A percentile compares a stretch with the other conserved stretches of the same genome.
Evolutionary conservation across 257 asterid species (phyloP).

Genomic region (Solanum raphanifolium): DNA sequence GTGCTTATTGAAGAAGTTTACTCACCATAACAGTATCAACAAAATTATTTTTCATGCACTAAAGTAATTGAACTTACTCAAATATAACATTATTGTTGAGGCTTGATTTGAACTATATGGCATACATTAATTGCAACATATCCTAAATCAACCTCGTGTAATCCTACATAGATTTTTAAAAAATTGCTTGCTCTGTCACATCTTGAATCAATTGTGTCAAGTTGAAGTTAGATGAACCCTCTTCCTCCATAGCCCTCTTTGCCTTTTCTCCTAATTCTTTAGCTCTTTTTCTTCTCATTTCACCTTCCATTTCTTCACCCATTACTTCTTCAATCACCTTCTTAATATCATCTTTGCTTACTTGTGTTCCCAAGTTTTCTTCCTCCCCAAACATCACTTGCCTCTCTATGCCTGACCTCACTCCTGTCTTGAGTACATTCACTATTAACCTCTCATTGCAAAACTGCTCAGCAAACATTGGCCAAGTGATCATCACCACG

Average conservation of each 20-base stretch:
- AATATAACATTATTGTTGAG: no score
- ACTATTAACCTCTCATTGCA: constrained; percentile 21
- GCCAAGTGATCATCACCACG: constrained; percentile 19
- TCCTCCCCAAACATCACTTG: constrained; percentile 8
- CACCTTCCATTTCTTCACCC: constrained; percentile 19
- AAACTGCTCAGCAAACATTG: constrained; percentile 31
- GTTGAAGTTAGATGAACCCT: constrained; percentile 26
- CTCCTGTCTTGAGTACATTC: constrained; percentile 20
- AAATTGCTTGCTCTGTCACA: not conserved
- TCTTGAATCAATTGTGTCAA: constrained; percentile 21
- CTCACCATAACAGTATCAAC: no score
- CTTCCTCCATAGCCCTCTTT: constrained; percentile 15
- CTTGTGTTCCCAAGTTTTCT: not conserved
- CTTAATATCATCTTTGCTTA: constrained; percentile 10
- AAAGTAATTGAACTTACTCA: no score
- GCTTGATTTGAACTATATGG: not conserved
- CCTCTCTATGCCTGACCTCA: constrained; percentile 14
- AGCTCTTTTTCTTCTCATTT: constrained; percentile 26
- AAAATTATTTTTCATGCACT: no score
- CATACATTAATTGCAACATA: not conserved
- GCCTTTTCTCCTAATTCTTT: constrained; percentile 22
- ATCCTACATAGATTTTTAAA: not conserved
- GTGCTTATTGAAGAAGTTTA: no score
- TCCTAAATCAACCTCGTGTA: not conserved
- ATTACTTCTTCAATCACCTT: constrained; percentile 10